Base-by-base conservation (phyloP, 139 green algal genomes). In the Chlorella sp. region DNA sequence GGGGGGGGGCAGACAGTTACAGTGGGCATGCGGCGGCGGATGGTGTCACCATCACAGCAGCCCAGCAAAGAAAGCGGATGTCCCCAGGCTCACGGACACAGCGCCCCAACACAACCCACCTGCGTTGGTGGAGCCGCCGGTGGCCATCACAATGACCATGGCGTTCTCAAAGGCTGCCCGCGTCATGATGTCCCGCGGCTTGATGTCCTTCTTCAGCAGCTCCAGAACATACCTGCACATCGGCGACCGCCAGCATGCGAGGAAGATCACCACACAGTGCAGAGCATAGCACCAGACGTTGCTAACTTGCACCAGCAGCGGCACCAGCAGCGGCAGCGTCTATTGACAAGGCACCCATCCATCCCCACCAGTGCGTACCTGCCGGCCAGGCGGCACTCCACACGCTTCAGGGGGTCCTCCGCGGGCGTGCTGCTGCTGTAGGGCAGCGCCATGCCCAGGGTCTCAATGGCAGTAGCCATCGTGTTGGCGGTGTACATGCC, bases 401-500 rank as follows among this genome's bases (percentile, higher is more conserved):
- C 89, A 57, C 84, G 79, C 92, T 99, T 99, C 32, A 99, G 89
- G 0, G 94, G 93, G 89, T 99, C 97, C 84, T 98, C 95, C 16
- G 97, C 97, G 1, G 97, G 97, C 76, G 97, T 98, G 84, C 91
- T 97, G 73, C 91, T 97, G 81, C 84, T 95, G 91, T 98, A 99
- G 5, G 97, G 97, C 89, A 99, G 91, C 1, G 89, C 92, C 96
- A 99, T 99, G 87, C 97, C 97, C 78, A 99, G 82, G 0, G 97
- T 95, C 93, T 99, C 97, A 57, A 99, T 98, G 67, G 94, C 93
- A n/a, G 80, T 94, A 25, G 97, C 94, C 97, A 99, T 99, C 47
- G 97, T 99, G 93, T 99, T 99, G 87, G 97, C 97, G 36, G 97
- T 99, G 94, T 99, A 99, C 97, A 99, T 99, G 85, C 96, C 96